These are phyloP conservation scores for Penicillium samsonianum DNA, from an alignment of 495 filamentous ascomycete genomes.

Conservation along the genomic window DNA sequence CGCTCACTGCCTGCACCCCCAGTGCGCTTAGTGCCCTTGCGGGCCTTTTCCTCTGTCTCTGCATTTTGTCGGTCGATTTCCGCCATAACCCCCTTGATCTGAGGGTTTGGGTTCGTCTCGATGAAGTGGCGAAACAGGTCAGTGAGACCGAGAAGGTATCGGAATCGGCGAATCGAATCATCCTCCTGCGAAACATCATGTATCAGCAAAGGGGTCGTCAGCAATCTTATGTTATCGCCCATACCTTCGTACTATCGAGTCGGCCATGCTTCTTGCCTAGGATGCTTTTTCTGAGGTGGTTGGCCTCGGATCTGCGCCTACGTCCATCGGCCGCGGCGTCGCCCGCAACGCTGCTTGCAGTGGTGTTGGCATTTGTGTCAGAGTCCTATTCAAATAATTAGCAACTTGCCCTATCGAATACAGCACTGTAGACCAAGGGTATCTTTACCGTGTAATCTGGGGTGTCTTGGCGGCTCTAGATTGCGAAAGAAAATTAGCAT, in stretches of 20 bases:
- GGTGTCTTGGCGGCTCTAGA: slow-evolving; percentile 72
- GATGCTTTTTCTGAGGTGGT: slow-evolving; percentile 82
- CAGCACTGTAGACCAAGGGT: neutral
- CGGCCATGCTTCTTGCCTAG: slow-evolving; percentile 93
- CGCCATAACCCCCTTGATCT: slow-evolving; percentile 84
- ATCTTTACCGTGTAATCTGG: slow-evolving; percentile 70
- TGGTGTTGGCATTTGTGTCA: slow-evolving; percentile 90
- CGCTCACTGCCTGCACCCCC: slow-evolving; percentile 82
- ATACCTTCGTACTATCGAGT: slow-evolving; percentile 87
- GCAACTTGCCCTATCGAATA: neutral
- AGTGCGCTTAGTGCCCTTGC: slow-evolving; percentile 72
- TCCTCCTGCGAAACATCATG: slow-evolving; percentile 66
- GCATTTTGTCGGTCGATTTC: slow-evolving; percentile 93
- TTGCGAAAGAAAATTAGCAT: slow-evolving; percentile 11
- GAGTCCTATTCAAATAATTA: slow-evolving; percentile 59
- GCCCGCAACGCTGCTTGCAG: slow-evolving; percentile 81
- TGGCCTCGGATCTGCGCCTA: slow-evolving; percentile 79
- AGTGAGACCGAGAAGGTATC: slow-evolving; percentile 92
- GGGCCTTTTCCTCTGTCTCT: slow-evolving; percentile 65
- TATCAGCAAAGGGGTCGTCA: slow-evolving; percentile 7
- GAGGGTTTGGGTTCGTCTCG: slow-evolving; percentile 90
- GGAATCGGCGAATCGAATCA: slow-evolving; percentile 92
- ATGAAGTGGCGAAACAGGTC: slow-evolving; percentile 99
- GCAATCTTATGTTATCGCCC: slow-evolving; percentile 9
- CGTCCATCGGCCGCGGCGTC: slow-evolving; percentile 74